Evolutionary conservation across 1,139 yeast genomes (phyloP), one percentile per base, ranked within the genome.

Genomic region (Geotrichum histeridarum): DNA sequence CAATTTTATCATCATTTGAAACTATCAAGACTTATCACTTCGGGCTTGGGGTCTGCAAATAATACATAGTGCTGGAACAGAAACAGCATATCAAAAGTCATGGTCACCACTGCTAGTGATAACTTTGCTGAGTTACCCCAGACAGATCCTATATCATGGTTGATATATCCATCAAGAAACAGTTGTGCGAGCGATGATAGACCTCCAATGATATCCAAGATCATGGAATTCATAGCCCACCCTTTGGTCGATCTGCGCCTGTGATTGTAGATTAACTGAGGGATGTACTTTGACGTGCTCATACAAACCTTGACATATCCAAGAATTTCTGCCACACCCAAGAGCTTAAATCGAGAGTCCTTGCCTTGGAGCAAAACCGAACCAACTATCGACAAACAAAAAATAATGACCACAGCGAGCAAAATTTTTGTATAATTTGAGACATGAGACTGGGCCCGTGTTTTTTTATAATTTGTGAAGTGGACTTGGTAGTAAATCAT

Each of bases 251-350:
- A 78, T 57, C 73, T 72, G 52, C 87, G 74, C 48, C 73, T 72
- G 56, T 69, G 72, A 61, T 83, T 83, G 63, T 80, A 78, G 33
- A 70, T 61, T 4, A 82, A 75, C 63, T 83, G 89, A 0, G 89
- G 88, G 6, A 83, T 64, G 63, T 82, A 81, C 64, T 83, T 83
- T 56, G 80, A 71, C 33, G 80, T 67, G 54, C 84, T 79, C 75
- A 81, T 76, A 27, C 70, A 57, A 14, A 83, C 78, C 67, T 83
- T 83, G 55, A 80, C 70, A 51, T 76, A 73, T 1, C 82, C 79
- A 32, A 78, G 65, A 36, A 71, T 61, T 22, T 74, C 61, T 0
- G 80, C 78, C 11, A 78, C 67, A 53, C 49, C 47, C 52, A 56
- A 9, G 57, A 55, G 49, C 8, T 45, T 42, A 31, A 43, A 48